Evolutionary conservation across 495 filamentous ascomycete species (phyloP), one percentile per base, ranked within the genome.

Genomic region (Annulohypoxylon maeteangense): DNA sequence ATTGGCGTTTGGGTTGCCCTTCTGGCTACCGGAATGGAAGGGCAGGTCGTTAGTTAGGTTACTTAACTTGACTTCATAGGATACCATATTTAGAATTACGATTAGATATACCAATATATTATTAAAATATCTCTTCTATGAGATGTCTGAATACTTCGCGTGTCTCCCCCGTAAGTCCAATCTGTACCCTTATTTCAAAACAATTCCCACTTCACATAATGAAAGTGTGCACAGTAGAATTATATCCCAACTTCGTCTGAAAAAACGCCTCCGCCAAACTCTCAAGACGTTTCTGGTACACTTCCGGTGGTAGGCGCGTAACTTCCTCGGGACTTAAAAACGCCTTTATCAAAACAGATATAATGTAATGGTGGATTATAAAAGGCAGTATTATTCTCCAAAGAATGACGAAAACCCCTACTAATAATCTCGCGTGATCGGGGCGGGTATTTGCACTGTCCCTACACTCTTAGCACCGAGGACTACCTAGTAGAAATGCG

Each of bases 1-100:
- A 32, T 60, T 63, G 71, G 71, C 66, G 71, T 70, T 70, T 60
- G 51, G 59, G 32, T 54, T 56, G n/a, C 14, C 18, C 53, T 48
- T 18, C 36, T 7, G 10, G 4, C 18, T n/a, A 14, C 48, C 65
- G 56, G 0, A 34, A n/a, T 32, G 32, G 38, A 47, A 27, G 18
- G 29, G 7, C 3, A 40, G 36, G 11, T n/a, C 27, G 29, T 20
- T 25, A 32, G 31, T 60, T 40, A 25, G 10, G 11, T 25, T 48
- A 11, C 14, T 51, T 53, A 14, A 47, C 18, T 51, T 53, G 20
- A 40, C 44, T 58, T 58, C 14, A 16, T 67, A 44, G 34, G 31
- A 54, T 31, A 65, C 40, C 22, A 50, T 25, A 51, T 44, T 53
- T 36, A 12, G 62, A 44, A 18, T 44, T 44, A 3, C 3, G 16